Evolutionary conservation across 163 green algal genomes (phyloP), one percentile per base, ranked within the genome.

Genomic region (Volvox carteri): DNA sequence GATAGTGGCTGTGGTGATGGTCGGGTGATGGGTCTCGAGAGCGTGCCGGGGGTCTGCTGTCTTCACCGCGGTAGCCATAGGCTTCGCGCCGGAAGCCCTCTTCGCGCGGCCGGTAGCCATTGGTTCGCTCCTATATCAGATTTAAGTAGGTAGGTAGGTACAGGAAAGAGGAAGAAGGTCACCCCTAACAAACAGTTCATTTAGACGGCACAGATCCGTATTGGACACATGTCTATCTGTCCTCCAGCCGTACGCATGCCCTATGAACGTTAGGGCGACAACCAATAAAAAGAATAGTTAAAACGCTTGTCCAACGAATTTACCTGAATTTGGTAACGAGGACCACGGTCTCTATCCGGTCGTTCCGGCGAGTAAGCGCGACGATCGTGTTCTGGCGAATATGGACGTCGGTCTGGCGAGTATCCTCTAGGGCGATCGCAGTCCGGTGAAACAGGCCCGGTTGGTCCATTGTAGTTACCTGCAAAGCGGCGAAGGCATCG

Each of bases 311-410:
- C n/a, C n/a, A n/a, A n/a, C n/a, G n/a, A n/a, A 39, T 23, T 74
- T 46, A 88, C 68, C 67, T 88, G 68, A 23, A 81, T 60, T 1
- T 68, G 83, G 35, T 83, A 88, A 0, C 83, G 50, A 25, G 67
- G 48, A 23, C 33, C 67, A 21, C 83, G 48, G 37, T 88, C 83
- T 37, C 83, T 88, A 52, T 88, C 83, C 11, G 5, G 9, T 23
- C 84, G 39, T 4, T 89, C 84, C 0, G 84, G 84, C 18, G 84
- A 89, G 37, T 84, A 89, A 16, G 21, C n/a, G 16, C 84, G 52
- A 28, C 70, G 70, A 16, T 89, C 84, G 56, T 83, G 84, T 12
- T 89, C 84, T 12, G 84, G 84, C 37, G 84, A 89, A 54, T 89
- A 89, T 4, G 84, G 70, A 6, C 84, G 72, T 56, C 84, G 52